These are phyloP conservation scores for Blastobotrys muscicola DNA, from an alignment of 805 yeast genomes.

Conservation along the genomic window DNA sequence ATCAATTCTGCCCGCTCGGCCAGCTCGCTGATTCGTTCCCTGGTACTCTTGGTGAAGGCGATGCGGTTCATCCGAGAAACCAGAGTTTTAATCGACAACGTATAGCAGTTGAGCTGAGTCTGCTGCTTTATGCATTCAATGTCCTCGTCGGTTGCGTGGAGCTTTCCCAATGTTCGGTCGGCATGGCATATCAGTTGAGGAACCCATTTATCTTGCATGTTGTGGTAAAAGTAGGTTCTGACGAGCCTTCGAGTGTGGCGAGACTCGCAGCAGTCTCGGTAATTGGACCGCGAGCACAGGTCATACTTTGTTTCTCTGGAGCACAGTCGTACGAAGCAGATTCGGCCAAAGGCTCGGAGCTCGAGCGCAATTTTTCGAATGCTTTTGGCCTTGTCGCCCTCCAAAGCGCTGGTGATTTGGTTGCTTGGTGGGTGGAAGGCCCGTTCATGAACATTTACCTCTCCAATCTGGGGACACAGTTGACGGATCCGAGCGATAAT, in stretches of 20 bases:
- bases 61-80: background rate
- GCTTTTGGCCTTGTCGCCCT: too few relatives aligned
- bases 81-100: background rate
- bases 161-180: background rate
- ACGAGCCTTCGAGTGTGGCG: conserved; percentile 3
- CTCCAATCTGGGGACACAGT: too few relatives aligned
- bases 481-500: too few relatives aligned
- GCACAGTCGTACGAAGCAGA: conserved; percentile 8
- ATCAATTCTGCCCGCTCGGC: too few relatives aligned
- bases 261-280: conserved; percentile 1
- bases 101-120: conserved; percentile 4
- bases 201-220: conserved; percentile 1
- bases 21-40: background rate
- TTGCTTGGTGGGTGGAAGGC: too few relatives aligned
- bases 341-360: too few relatives aligned
- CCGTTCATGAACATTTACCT: too few relatives aligned
- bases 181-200: conserved; percentile 3
- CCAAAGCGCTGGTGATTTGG: too few relatives aligned
- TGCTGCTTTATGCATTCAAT: conserved; percentile 4
- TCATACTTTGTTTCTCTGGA: conserved; percentile 12
- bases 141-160: conserved; percentile 1
- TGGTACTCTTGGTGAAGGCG: background rate
- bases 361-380: too few relatives aligned
- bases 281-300: background rate
- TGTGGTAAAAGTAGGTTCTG: background rate